These are phyloP conservation scores for Lyophyllum decastes DNA, from an alignment of 768 basidiomycete species.

Conservation along the genomic window DNA sequence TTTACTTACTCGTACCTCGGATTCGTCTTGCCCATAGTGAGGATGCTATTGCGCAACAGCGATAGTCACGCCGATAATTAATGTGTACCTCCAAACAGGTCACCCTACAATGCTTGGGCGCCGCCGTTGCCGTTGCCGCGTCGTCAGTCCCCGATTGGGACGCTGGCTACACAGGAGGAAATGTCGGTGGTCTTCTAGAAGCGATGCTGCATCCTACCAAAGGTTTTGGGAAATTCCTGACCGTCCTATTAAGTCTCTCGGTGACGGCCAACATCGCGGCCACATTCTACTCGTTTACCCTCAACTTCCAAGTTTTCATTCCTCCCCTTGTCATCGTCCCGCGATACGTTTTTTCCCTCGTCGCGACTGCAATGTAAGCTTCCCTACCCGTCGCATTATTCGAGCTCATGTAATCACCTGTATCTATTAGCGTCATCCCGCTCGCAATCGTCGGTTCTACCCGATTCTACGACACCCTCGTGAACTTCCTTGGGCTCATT, in stretches of 20 bases:
- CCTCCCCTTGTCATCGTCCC: conserved; percentile 63
- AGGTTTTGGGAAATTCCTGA: conserved; percentile 78
- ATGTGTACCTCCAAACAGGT: conserved; percentile 31
- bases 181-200: conserved; percentile 71
- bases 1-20: conserved; percentile 73
- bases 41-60: conserved; percentile 1
- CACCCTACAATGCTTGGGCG: conserved; percentile 51
- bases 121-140: conserved; percentile 62
- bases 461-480: conserved; percentile 68
- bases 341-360: conserved; percentile 73
- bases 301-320: conserved; percentile 71
- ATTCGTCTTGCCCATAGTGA: conserved; percentile 58
- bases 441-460: conserved; percentile 75
- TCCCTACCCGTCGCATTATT: not conserved
- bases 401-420: not conserved
- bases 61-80: not conserved
- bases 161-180: conserved; percentile 51
- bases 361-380: conserved; percentile 70
- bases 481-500: conserved; percentile 74
- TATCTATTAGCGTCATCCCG: conserved; percentile 57
- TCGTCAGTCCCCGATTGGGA: conserved; percentile 62
- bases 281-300: conserved; percentile 78
- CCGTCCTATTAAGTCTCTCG: conserved; percentile 78
- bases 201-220: conserved; percentile 73
- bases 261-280: conserved; percentile 82